A percentile compares a stretch with the other conserved stretches of the same genome.
Conservation (phyloP, 768 basidiomycete species). For the Macrolepiota dolichaula region DNA sequence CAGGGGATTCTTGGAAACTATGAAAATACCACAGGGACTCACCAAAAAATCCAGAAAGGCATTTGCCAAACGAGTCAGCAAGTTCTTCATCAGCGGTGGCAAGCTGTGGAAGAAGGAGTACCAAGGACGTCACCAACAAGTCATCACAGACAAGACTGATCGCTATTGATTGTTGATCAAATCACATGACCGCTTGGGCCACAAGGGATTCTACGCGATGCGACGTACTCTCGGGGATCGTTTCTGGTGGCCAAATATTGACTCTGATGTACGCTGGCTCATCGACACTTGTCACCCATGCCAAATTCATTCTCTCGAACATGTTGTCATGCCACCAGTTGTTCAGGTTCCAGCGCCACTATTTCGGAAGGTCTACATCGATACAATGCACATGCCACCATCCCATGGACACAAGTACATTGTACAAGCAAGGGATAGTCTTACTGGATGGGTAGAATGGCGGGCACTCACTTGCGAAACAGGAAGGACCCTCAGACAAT, state of each 20-base stretch:
- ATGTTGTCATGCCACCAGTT: conserved; percentile 21
- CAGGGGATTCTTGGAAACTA: conserved; percentile 6
- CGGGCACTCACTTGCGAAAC: conserved; percentile 27
- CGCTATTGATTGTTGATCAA: conserved; percentile 18
- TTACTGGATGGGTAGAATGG: conserved; percentile 31
- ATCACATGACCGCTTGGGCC: conserved; percentile 23
- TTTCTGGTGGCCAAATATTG: conserved; percentile 29
- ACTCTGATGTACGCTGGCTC: conserved; percentile 23
- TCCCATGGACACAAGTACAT: conserved; percentile 29
- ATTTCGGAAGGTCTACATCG: conserved; percentile 33
- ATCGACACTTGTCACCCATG: conserved; percentile 26
- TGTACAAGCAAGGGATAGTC: conserved; percentile 31
- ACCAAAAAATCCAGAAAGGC: neutral
- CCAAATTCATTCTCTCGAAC: conserved; percentile 20
- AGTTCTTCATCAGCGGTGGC: conserved; percentile 7
- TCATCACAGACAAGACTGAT: conserved; percentile 13
- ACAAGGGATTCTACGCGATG: conserved; percentile 23
- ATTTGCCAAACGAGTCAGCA: neutral
- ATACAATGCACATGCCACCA: conserved; percentile 37
- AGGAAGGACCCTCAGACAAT: conserved; percentile 17
- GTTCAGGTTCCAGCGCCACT: conserved; percentile 22
- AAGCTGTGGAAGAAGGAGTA: conserved; percentile 22
- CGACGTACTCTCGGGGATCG: conserved; percentile 17
- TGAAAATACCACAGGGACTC: no score
- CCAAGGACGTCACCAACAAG: conserved; percentile 19